phyloP scores from a whole-genome alignment of 1,284 basidiomycete species.

The Cryptococcus sp. region DNA sequence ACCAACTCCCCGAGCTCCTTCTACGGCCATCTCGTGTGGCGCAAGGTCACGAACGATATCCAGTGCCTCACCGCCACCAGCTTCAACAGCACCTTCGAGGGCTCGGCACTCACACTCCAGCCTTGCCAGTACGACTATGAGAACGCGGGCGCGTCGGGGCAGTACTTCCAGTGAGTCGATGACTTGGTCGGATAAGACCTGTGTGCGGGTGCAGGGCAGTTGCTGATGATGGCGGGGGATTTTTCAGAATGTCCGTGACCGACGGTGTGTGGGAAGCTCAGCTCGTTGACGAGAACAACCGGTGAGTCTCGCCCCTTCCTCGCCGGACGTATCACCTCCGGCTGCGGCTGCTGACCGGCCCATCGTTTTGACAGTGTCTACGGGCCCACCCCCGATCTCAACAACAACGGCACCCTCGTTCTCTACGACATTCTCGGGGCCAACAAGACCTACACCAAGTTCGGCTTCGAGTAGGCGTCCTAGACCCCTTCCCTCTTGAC shows the following conservation, averaged over 20 bases:
- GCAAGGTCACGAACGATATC: slow-evolving; percentile 7
- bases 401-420: slow-evolving; percentile 6
- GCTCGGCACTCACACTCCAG: slow-evolving; percentile 6
- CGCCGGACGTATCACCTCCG: neutral
- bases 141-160: slow-evolving; percentile 9
- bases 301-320: neutral
- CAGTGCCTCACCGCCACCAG: slow-evolving; percentile 14
- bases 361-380: slow-evolving; percentile 2
- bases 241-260: slow-evolving; percentile 2
- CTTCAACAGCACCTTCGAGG: slow-evolving; percentile 4
- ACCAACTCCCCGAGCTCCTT: slow-evolving; percentile 10
- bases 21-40: slow-evolving; percentile 20
- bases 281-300: slow-evolving; percentile 6
- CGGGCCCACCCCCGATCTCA: slow-evolving; percentile 12
- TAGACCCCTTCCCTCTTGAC: slow-evolving; percentile 1
- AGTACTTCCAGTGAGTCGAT: slow-evolving; percentile 20
- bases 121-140: slow-evolving; percentile 22
- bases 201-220: neutral
- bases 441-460: slow-evolving; percentile 11
- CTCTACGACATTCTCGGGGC: slow-evolving; percentile 8
- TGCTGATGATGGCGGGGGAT: too few species aligned
- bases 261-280: slow-evolving; percentile 5
- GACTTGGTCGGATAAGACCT: neutral
- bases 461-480: slow-evolving; percentile 15
- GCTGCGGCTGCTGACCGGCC: neutral